Evolutionary conservation across 78 protist genomes (phyloP).

Genomic region (Bigelowiella natans): DNA sequence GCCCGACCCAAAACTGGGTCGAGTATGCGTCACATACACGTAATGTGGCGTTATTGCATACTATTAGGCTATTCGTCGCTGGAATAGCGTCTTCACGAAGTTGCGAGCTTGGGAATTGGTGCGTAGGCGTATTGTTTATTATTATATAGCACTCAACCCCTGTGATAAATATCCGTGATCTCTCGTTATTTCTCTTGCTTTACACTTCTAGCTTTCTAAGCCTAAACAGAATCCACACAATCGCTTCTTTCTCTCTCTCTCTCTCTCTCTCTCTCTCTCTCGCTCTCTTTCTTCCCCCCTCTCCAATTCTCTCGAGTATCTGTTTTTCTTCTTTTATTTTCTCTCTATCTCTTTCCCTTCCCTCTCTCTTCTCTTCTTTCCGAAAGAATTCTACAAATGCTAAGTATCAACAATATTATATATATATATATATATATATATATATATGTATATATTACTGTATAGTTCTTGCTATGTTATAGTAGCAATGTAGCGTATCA

Average conservation of each 20-base stretch:
- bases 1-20: neutral
- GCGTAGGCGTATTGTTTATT: neutral
- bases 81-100: neutral
- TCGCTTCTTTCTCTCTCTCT: neutral
- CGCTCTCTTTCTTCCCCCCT: neutral
- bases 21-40: neutral
- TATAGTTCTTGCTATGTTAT: too few species aligned
- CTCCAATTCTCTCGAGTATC: neutral
- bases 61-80: neutral
- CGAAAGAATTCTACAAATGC: neutral
- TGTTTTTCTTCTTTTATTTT: too few species aligned
- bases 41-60: too few species aligned
- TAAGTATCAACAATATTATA: neutral
- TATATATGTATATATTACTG: neutral
- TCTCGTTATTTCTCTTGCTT: too few species aligned
- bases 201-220: neutral
- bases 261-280: neutral
- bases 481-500: too few species aligned
- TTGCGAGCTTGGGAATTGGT: neutral
- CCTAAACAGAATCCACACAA: neutral
- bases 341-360: too few species aligned
- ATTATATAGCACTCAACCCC: neutral
- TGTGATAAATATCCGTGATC: too few species aligned
- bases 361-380: too few species aligned
- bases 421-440: neutral